Evolutionary conservation across 1,139 yeast genomes (phyloP), one percentile per base, ranked within the genome.

Genomic region (Pichia sorboxylosa): DNA sequence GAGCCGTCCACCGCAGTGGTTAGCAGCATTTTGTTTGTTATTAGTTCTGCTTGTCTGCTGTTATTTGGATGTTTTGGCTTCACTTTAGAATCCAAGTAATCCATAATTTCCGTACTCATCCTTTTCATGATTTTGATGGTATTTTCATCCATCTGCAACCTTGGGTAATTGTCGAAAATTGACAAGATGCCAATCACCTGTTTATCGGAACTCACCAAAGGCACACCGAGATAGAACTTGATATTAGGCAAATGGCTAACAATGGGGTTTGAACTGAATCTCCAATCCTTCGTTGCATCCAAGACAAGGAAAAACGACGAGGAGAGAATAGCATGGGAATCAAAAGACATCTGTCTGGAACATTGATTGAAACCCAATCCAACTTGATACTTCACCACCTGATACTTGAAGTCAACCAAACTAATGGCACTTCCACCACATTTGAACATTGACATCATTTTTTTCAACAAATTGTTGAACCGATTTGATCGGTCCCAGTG

Each of bases 221-320:
- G 82, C 5, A 73, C 80, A 0, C 79, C 83, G 30, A 73, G 66
- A 47, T 77, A 79, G 44, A 75, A 75, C 36, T 56, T 60, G 30
- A 77, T 66, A 39, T 58, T 57, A 0, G 87, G 84, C 1, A 64
- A 58, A 1, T 79, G 77, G 24, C 63, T 67, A 1, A 78, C 80
- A 34, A 77, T 58, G 0, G 85, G 85, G 43, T 72, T 76, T 29
- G 59, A 56, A 7, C 54, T 45, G 4, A 75, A 68, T 49, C 87
- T 58, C 87, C 90, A 79, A 48, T 79, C 90, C 26, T 60, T 57
- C 5, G 71, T 52, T 1, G 84, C 75, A 50, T 79, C 82, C 17
- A 63, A 49, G 15, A 79, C 43, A 3, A 70, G 55, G 42, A 79
- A 69, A 42, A 62, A 60, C 1, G 64, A 72, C 10, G 59, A 55